Percentiles rank a stretch among this genome's conserved stretches.
These are phyloP conservation scores for Pythium brachiatum DNA, from an alignment of 352 stramenopile species.

Conservation along the genomic window DNA sequence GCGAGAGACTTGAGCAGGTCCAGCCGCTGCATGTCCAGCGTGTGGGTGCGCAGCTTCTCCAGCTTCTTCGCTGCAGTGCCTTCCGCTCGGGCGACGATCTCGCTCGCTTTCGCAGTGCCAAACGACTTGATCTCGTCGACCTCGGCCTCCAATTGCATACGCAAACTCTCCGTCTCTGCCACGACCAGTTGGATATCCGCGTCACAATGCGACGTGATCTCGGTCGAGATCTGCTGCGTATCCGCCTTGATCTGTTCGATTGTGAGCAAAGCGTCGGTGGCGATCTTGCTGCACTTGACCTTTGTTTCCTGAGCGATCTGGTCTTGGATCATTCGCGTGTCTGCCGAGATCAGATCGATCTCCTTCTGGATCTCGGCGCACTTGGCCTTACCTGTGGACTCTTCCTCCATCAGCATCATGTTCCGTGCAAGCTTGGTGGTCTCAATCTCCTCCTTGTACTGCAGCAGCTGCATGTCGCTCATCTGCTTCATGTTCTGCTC, in stretches of 20 bases:
- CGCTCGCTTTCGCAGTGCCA: constrained; percentile 34
- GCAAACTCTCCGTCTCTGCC: constrained; percentile 32
- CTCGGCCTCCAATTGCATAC: constrained; percentile 37
- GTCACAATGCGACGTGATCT: constrained; percentile 41
- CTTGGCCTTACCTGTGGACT: constrained; percentile 50
- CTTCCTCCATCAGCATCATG: constrained; percentile 60
- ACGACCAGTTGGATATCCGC: constrained; percentile 45
- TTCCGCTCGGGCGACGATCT: constrained; percentile 49
- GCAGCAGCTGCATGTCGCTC: constrained; percentile 73
- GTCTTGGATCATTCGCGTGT: constrained; percentile 47
- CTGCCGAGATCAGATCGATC: constrained; percentile 48
- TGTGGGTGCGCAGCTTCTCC: constrained; percentile 36
- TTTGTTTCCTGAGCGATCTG: constrained; percentile 54
- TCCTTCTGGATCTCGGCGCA: constrained; percentile 59
- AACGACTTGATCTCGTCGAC: constrained; percentile 31
- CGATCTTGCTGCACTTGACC: constrained; percentile 45
- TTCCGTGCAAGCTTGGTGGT: constrained; percentile 47
- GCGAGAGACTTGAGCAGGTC: constrained; percentile 40
- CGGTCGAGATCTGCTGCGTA: constrained; percentile 39
- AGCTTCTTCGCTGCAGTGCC: constrained; percentile 37
- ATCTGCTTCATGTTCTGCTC: constrained; percentile 82
- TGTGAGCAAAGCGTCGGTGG: constrained; percentile 37
- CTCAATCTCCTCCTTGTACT: constrained; percentile 55
- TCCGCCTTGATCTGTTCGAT: constrained; percentile 47
- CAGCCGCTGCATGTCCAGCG: constrained; percentile 44